Base-by-base conservation (phyloP, 768 basidiomycete genomes). In the Lactarius quietus region DNA sequence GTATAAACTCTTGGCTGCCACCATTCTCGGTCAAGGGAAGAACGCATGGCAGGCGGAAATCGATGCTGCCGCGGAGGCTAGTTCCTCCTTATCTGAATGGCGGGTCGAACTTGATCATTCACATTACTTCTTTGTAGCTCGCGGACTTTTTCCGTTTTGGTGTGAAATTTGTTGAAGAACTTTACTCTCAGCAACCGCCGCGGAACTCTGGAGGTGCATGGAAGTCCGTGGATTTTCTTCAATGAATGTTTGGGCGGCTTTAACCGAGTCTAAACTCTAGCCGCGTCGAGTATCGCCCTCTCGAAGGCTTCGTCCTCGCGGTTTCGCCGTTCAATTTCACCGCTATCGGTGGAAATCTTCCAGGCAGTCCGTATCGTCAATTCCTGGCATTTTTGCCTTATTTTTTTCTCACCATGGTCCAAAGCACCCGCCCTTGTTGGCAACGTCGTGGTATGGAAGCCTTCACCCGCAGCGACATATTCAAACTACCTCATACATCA, bases 31-130 rank as follows among this genome's bases (percentile, higher is more conserved):
- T 18, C 97, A 99, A 78, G 97, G 97, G 48, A 99, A 99, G 86
- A 99, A 98, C 74, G 89, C 84, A 18, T 99, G 97, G 97, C 97
- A 99, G 79, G 97, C 97, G 18, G 97, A 99, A 82, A 98, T 99
- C 68, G 97, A 99, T 75, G 93, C 97, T 61, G 97, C 95, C 20
- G 96, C 97, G 5, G 97, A 99, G 88, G 93, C 93, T 63, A 51
- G 84, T 75, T 5, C 20, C 20, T 67, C n/a, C 6, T 57, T 57
- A n/a, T 59, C 38, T 45, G 18, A 57, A 18, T 12, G 29, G 3
- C n/a, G 9, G 17, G 1, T 33, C n/a, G n/a, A n/a, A n/a, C 23
- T 10, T 23, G 45, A 65, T 8, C 20, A n/a, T 26, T 23, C 9
- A 28, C 10, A 14, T 35, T 18, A 8, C 23, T 41, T n/a, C 14